Conservation (phyloP, 2,329 filamentous ascomycete species). For the Trematosphaeria pertusa region DNA sequence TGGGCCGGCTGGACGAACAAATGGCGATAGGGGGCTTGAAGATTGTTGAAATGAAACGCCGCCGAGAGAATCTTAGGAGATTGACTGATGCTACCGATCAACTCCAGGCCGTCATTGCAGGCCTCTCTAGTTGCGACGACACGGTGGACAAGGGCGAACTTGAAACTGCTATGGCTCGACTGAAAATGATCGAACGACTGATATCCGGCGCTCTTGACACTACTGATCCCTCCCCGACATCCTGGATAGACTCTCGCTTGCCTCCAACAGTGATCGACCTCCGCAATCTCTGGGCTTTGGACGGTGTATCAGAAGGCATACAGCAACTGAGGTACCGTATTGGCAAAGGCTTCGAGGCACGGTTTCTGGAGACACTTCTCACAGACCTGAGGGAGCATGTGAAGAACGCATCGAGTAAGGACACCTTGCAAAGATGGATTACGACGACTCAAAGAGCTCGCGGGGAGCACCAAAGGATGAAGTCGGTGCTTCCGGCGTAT, state of each 20-base stretch:
- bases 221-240: slow-evolving; percentile 31
- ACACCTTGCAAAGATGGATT: slow-evolving; percentile 86
- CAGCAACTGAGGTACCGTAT: slow-evolving; percentile 78
- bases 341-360: slow-evolving; percentile 83
- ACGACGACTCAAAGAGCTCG: slow-evolving; percentile 75
- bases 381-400: slow-evolving; percentile 82
- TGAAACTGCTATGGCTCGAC: slow-evolving; percentile 77
- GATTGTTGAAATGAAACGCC: slow-evolving; percentile 81
- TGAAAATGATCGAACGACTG: slow-evolving; percentile 79
- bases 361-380: slow-evolving; percentile 79
- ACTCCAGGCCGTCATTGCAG: slow-evolving; percentile 77
- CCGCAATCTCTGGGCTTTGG: slow-evolving; percentile 76
- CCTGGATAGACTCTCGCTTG: slow-evolving; percentile 43
- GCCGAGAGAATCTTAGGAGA: slow-evolving; percentile 83
- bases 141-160: slow-evolving; percentile 84
- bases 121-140: slow-evolving; percentile 77
- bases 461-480: slow-evolving; percentile 69
- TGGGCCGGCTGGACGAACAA: slow-evolving; percentile 82
- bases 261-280: slow-evolving; percentile 68
- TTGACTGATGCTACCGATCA: slow-evolving; percentile 84
- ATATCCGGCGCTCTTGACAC: slow-evolving; percentile 73
- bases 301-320: slow-evolving; percentile 80
- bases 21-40: slow-evolving; percentile 86
- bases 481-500: slow-evolving; percentile 79
- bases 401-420: slow-evolving; percentile 71